Conservation (phyloP, 2,329 filamentous ascomycete species). For the Fusarium nanum region DNA sequence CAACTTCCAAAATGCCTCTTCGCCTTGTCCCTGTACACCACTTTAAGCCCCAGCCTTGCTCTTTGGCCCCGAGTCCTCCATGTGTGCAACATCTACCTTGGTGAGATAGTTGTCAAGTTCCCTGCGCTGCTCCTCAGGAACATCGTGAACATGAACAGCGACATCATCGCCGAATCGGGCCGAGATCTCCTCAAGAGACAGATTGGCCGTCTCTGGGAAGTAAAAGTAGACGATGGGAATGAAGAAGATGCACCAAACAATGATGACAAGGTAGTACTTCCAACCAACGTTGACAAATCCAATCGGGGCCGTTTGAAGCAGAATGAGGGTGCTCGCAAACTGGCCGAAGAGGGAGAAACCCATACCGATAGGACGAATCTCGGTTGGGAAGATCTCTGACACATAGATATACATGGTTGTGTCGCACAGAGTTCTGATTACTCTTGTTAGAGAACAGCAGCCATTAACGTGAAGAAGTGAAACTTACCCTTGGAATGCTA, state of each 20-base stretch:
- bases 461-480: too few relatives aligned
- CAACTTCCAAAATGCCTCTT: too few relatives aligned
- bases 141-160: conserved; percentile 58
- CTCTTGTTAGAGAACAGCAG: accelerated
- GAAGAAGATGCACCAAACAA: conserved; percentile 53
- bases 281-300: conserved; percentile 58
- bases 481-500: conserved; percentile 57
- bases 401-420: conserved; percentile 55
- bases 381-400: conserved; percentile 56
- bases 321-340: conserved; percentile 58
- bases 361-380: conserved; percentile 63
- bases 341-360: conserved; percentile 63
- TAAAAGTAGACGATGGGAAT: conserved; percentile 48
- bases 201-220: conserved; percentile 47
- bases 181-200: conserved; percentile 57
- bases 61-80: background rate
- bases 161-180: conserved; percentile 60
- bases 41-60: background rate
- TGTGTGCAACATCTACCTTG: background rate
- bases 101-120: background rate
- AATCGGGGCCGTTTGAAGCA: conserved; percentile 55
- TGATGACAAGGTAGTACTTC: conserved; percentile 63
- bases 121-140: conserved; percentile 48
- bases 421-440: conserved; percentile 50
- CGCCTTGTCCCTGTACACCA: too few relatives aligned